Conservation (phyloP, 768 basidiomycete species). For the Tricholoma hemisulphureum region DNA sequence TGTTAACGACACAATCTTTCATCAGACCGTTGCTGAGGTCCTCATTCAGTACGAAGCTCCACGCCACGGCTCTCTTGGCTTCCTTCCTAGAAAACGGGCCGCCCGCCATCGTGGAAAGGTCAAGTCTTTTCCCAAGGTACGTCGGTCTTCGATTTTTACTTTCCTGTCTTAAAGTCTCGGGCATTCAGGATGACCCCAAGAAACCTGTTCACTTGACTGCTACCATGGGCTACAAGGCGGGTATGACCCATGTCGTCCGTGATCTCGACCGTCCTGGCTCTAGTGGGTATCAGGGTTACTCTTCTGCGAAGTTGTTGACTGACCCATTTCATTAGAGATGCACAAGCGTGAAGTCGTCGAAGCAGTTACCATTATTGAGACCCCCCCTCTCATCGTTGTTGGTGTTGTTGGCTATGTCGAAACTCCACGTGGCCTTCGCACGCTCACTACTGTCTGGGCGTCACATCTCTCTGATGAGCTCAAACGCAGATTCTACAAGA, state of each 20-base stretch:
- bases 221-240: conserved; percentile 99
- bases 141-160: conserved; percentile 18
- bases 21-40: background rate
- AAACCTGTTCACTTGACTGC: conserved; percentile 99
- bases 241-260: conserved; percentile 99
- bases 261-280: conserved; percentile 99
- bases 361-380: conserved; percentile 94
- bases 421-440: conserved; percentile 97
- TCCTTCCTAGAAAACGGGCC: conserved; percentile 94
- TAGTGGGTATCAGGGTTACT: conserved; percentile 59
- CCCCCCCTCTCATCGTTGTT: conserved; percentile 93
- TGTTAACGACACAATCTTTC: conserved; percentile 16
- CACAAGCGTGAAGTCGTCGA: conserved; percentile 99
- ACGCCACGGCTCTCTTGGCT: conserved; percentile 96
- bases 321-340: conserved; percentile 68
- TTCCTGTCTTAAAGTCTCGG: background rate
- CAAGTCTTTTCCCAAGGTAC: conserved; percentile 98
- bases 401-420: conserved; percentile 99
- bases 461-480: conserved; percentile 96
- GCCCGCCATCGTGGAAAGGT: conserved; percentile 98
- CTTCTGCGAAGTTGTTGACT: background rate
- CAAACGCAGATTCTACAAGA: conserved; percentile 99
- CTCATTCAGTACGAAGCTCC: conserved; percentile 94
- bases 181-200: conserved; percentile 93
- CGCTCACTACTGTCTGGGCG: conserved; percentile 98